These are phyloP conservation scores for Sugiyamaella marilandica DNA, from an alignment of 805 yeast species.

Conservation along the genomic window DNA sequence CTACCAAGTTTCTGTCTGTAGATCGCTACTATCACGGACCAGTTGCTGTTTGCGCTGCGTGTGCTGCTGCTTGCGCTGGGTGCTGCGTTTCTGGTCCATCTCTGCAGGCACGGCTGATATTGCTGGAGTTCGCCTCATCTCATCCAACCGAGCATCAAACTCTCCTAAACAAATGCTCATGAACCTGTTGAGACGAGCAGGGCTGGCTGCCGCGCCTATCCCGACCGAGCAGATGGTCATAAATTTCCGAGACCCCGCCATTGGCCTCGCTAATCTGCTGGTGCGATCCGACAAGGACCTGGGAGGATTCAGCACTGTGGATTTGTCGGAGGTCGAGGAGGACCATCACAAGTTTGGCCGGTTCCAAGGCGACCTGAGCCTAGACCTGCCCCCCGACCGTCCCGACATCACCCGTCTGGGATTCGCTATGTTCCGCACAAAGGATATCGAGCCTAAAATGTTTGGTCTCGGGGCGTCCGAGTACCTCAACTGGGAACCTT, in stretches of 20 bases:
- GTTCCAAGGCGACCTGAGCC: slow-evolving; percentile 64
- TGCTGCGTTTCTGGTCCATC: too few species aligned
- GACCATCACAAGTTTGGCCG: slow-evolving; percentile 40
- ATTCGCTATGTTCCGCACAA: slow-evolving; percentile 80
- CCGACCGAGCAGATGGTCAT: slow-evolving; percentile 42
- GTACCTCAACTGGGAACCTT: slow-evolving; percentile 70
- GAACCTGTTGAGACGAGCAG: slow-evolving; percentile 13
- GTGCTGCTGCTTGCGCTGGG: too few species aligned
- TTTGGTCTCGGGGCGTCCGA: slow-evolving; percentile 36
- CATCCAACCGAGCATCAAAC: too few species aligned
- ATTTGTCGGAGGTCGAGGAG: slow-evolving; percentile 40
- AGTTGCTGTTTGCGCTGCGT: too few species aligned
- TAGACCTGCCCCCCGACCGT: slow-evolving; percentile 60
- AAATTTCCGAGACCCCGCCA: slow-evolving; percentile 48
- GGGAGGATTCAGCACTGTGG: slow-evolving; percentile 73
- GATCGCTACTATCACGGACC: too few species aligned
- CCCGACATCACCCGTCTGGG: slow-evolving; percentile 64
- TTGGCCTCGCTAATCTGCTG: slow-evolving; percentile 46
- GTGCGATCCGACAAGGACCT: slow-evolving; percentile 68
- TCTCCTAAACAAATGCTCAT: background rate
- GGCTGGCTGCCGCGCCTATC: slow-evolving; percentile 15
- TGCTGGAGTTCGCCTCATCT: too few species aligned
- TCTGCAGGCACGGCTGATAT: too few species aligned
- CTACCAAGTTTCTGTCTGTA: too few species aligned
- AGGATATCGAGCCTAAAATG: slow-evolving; percentile 48